Conservation (phyloP, 164 flowering plant species). For the Piper longum region DNA sequence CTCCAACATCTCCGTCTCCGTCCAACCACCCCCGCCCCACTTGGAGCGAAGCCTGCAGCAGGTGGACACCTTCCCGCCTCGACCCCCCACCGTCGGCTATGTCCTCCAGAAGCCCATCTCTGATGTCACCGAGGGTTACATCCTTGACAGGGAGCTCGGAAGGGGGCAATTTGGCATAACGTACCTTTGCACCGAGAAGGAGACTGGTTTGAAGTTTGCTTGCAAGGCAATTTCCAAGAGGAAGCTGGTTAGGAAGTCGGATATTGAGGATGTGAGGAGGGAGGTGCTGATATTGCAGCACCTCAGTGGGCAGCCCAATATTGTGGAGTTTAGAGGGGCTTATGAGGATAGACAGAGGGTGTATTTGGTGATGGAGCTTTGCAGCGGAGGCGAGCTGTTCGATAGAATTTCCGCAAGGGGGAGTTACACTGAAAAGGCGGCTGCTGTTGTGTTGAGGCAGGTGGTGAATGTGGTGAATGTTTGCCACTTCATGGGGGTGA, state of each 20-base stretch:
- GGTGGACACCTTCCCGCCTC: not conserved
- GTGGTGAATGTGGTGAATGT: constrained; percentile 80
- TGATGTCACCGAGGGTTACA: constrained; percentile 36
- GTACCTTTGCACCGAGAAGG: constrained; percentile 50
- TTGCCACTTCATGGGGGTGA: constrained; percentile 92
- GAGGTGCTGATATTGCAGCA: constrained; percentile 64
- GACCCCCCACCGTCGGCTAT: not conserved
- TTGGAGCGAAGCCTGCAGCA: not conserved
- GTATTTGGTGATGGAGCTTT: constrained; percentile 83
- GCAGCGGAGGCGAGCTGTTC: constrained; percentile 86
- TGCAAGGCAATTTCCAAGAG: constrained; percentile 71
- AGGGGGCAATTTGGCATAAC: constrained; percentile 80
- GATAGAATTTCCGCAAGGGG: constrained; percentile 58
- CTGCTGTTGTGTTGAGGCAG: constrained; percentile 51
- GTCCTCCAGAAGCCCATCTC: constrained; percentile 16
- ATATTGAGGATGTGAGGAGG: constrained; percentile 53
- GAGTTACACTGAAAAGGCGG: constrained; percentile 56
- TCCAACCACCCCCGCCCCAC: not conserved
- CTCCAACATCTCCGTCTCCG: not conserved
- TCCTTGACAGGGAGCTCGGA: constrained; percentile 54
- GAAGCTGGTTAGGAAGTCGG: constrained; percentile 36
- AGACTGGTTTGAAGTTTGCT: constrained; percentile 48
- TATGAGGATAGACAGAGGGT: constrained; percentile 51
- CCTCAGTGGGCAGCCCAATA: constrained; percentile 73
- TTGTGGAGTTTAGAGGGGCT: constrained; percentile 75